Base-by-base conservation (phyloP, 495 filamentous ascomycete genomes). In the Aspergillus nanangensis region DNA sequence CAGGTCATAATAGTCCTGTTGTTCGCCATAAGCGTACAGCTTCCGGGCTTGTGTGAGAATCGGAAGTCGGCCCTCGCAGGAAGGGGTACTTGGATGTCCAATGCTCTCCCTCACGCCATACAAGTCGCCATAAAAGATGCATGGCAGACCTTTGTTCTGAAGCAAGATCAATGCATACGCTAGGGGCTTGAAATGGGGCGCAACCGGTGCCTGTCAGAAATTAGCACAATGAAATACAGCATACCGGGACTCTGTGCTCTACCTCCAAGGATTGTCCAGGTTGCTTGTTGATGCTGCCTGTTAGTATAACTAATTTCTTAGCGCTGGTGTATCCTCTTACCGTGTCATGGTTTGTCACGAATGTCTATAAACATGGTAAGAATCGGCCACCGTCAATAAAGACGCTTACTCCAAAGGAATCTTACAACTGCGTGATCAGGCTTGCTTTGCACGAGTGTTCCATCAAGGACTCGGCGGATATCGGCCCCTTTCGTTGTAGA, bases 91-190 rank as follows among this genome's bases (percentile, higher is more conserved):
- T 3, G 77, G 65, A 18, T 71, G 60, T 21, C 75, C 62, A 27
- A 50, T 52, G 38, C 56, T 61, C 9, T 65, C 76, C 47, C 72
- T 61, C 48, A 84, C 80, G n/a, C 85, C 84, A 57, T 87, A 89
- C 8, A 89, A 51, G 51, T 90, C 86, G 23, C 85, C 85, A 56
- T 83, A 89, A 58, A 86, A 90, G 40, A 87, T 52, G 50, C 83
- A 88, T 0, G 86, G 86, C 45, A 82, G 83, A 25, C 85, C 84
- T 10, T 71, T 60, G 29, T 70, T 57, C 18, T 83, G 80, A 15
- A 88, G 77, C 13, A 89, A 78, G 44, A 87, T 88, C 27, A 83
- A 64, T 7, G 78, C 62, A 48, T 84, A 81, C 22, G 78, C 77
- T 9, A 82, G 60, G 2, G 78, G 71, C 50, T 82, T 78, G 67